These are phyloP conservation scores for Prunus mume DNA, from an alignment of 306 rosid species.

Conservation along the genomic window DNA sequence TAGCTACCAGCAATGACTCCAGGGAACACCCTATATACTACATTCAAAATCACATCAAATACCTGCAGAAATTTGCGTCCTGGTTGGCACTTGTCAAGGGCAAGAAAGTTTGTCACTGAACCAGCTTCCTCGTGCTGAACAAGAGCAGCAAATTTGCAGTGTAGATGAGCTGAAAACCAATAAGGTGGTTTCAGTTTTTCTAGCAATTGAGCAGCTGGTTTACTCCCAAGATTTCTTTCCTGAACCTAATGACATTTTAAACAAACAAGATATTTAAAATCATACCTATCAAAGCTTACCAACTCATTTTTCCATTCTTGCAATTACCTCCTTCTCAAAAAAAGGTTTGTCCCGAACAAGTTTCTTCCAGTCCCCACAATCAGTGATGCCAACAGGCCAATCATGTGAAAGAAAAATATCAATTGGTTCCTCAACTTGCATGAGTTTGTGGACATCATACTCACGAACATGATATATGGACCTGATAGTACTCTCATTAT, in stretches of 20 bases:
- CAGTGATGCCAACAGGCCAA: constrained; percentile 91
- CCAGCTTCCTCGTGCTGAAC: constrained; percentile 94
- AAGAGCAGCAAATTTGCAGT: constrained; percentile 90
- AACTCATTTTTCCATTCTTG: constrained; percentile 10
- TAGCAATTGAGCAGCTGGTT: constrained; percentile 74
- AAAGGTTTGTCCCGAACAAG: constrained; percentile 54
- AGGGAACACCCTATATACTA: constrained; percentile 14
- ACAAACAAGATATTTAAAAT: background rate
- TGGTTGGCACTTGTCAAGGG: constrained; percentile 87
- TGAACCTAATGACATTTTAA: constrained; percentile 52
- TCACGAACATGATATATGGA: constrained; percentile 93
- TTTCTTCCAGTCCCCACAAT: constrained; percentile 71
- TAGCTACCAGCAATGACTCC: constrained; percentile 19
- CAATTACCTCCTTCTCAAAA: constrained; percentile 68
- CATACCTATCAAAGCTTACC: background rate
- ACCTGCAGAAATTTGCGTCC: constrained; percentile 90
- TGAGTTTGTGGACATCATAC: constrained; percentile 74
- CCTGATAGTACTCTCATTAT: constrained; percentile 55
- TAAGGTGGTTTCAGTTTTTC: constrained; percentile 77
- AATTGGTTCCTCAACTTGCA: constrained; percentile 75
- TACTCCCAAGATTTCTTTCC: constrained; percentile 78
- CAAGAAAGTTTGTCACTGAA: constrained; percentile 83
- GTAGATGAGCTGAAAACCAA: constrained; percentile 97
- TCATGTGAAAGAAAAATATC: constrained; percentile 93
- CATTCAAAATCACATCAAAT: constrained; percentile 3